Evolutionary conservation across 2,329 filamentous ascomycete genomes (phyloP), one percentile per base, ranked within the genome.

Genomic region (Nigrospora osmanthi): DNA sequence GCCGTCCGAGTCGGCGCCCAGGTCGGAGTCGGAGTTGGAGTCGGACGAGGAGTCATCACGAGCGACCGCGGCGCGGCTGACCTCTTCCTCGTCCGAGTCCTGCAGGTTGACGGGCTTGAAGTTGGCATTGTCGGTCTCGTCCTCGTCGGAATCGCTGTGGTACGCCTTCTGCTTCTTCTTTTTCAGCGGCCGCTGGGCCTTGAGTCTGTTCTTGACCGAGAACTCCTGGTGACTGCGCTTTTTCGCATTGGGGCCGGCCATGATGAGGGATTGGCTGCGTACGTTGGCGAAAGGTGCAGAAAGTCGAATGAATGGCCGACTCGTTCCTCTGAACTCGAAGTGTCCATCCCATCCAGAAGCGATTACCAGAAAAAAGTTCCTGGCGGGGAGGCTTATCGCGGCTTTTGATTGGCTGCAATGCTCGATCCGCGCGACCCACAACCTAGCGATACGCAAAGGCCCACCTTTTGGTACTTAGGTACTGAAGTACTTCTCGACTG

Each of bases 51-150:
- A 59, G 14, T 63, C 66, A 36, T 69, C 65, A 36, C 78, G 73
- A 47, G 80, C 76, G 15, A 71, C 73, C 6, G 61, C 58, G 36
- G 71, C 70, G 52, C 78, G 73, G 54, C 76, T 70, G 43, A 80
- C 68, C 44, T 78, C 74, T 45, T 79, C 75, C n/a, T 69, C 57
- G 53, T 80, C 76, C 6, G 75, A 78, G 56, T 78, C 75, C 41
- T 78, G 65, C 14, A 80, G 64, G 51, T 78, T 70, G 49, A 77
- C 72, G 2, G 75, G 69, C 30, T 69, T 61, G 56, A 77, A 76
- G 43, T 67, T 65, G 40, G 69, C 57, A 30, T 63, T 61, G 6
- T 65, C 58, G 10, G 66, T 65, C n/a, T 64, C 55, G 32, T 57
- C 55, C 35, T 57, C 52, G 16, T 70, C 73, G n/a, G 70, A 73